Evolutionary conservation across 1,139 yeast species (phyloP), one percentile per base, ranked within the genome.

Genomic region (Saccharomyces hybrid): DNA sequence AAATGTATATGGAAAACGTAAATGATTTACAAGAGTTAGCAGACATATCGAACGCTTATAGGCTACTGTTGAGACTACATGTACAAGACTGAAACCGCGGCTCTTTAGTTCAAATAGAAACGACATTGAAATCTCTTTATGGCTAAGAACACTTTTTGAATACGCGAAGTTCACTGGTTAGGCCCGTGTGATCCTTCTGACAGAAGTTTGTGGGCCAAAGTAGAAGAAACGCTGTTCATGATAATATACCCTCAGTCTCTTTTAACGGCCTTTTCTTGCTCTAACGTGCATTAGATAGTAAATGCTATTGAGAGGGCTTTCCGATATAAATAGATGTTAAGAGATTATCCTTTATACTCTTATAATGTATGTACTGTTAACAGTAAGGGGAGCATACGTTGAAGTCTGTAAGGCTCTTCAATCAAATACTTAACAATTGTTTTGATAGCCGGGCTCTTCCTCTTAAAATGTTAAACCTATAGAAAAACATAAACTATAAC

Each of bases 21-120:
- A 48, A 53, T 7, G 62, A 60, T 48, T 29, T 64, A 19, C 65
- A 64, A 42, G 57, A 61, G 46, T 53, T 65, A 7, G 51, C 62
- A 48, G 64, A 62, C 16, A 50, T 66, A 2, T 62, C 65, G 2
- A 55, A 58, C 29, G 28, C 61, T 24, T 66, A 62, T 53, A 56
- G 65, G 42, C 29, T 52, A 2, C 29, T 64, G 8, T 51, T 64
- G 29, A 54, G 62, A 46, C 42, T 63, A 38, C 44, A 38, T 38
- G 44, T 11, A 38, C 24, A 8, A 8, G 24, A 38, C 3, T 38
- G 44, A 38, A 38, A 14, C 6, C 6, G 4, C 9, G 21, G 2
- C 44, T 4, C 32, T 29, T 29, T 29, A 2, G 1, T 11, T 29
- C 32, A 29, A 29, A 29, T 24, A 4, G 26, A 24, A 4, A 24